Conservation (phyloP, 2,329 filamentous ascomycete genomes). For the Metarhizium robertsii region DNA sequence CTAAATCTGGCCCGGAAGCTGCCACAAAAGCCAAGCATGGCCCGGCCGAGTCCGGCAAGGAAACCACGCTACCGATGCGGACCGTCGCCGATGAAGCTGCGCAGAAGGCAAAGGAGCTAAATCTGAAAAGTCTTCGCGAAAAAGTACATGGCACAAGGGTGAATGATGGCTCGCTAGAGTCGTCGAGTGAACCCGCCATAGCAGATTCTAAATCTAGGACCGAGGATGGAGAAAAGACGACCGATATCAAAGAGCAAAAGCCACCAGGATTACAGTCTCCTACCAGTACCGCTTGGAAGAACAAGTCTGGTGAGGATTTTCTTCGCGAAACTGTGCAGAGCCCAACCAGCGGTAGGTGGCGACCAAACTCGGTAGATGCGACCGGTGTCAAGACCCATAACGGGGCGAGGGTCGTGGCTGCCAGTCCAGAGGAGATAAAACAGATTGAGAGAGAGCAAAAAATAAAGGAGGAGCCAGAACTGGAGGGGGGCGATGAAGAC, state of each 20-base stretch:
- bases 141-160: constrained; percentile 43
- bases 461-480: constrained; percentile 29
- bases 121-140: constrained; percentile 42
- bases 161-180: constrained; percentile 7
- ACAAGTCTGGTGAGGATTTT: not conserved
- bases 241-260: constrained; percentile 5
- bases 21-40: constrained; percentile 14
- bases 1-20: constrained; percentile 13
- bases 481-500: constrained; percentile 15
- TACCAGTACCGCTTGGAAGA: constrained; percentile 7
- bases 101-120: constrained; percentile 51
- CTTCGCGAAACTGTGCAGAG: constrained; percentile 11
- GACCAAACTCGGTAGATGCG: not conserved
- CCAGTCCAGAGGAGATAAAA: constrained; percentile 28
- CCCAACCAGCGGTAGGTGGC: constrained; percentile 9
- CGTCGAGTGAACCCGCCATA: not conserved
- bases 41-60: constrained; percentile 13
- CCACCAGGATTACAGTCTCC: constrained; percentile 20
- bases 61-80: constrained; percentile 32
- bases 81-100: constrained; percentile 58
- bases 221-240: constrained; percentile 6
- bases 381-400: constrained; percentile 18
- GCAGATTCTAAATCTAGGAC: not conserved
- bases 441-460: constrained; percentile 22
- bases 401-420: constrained; percentile 14